Percentiles rank a stretch among this genome's conserved stretches.
phyloP scores from a whole-genome alignment of 345 rosid species.

The Cardiospermum halicacabum region DNA sequence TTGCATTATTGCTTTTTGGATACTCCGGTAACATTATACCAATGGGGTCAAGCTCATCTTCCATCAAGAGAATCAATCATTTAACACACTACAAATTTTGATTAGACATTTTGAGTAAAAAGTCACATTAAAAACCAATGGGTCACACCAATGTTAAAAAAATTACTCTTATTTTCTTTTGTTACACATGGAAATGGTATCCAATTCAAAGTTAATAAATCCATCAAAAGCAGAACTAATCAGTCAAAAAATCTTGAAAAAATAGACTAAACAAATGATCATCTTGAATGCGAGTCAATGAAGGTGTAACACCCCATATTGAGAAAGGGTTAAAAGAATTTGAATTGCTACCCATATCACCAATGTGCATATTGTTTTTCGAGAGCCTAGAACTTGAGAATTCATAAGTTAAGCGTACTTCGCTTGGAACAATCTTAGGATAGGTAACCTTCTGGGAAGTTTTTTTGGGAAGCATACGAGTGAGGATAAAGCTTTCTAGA shows the following conservation, averaged over 20 bases:
- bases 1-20: conserved; percentile 7
- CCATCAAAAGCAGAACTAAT: conserved; percentile 16
- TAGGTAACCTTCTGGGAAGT: no score
- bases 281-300: conserved; percentile 67
- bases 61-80: conserved; percentile 6
- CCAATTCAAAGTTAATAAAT: conserved; percentile 12
- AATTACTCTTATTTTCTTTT: conserved; percentile 8
- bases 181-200: conserved; percentile 11
- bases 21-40: not conserved
- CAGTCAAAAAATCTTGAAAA: not conserved
- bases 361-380: no score
- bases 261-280: conserved; percentile 55
- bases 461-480: no score
- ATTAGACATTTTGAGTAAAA: conserved; percentile 6
- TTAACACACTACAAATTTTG: not conserved
- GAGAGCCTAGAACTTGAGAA: no score
- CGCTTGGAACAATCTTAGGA: no score
- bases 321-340: no score
- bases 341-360: no score
- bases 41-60: not conserved
- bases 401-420: no score
- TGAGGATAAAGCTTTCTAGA: no score
- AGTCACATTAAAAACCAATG: conserved; percentile 10
- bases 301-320: no score
- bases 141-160: conserved; percentile 31